Evolutionary conservation across 768 basidiomycete species (phyloP), one percentile per base, ranked within the genome.

Genomic region (Dictyophora rubrovolvata): DNA sequence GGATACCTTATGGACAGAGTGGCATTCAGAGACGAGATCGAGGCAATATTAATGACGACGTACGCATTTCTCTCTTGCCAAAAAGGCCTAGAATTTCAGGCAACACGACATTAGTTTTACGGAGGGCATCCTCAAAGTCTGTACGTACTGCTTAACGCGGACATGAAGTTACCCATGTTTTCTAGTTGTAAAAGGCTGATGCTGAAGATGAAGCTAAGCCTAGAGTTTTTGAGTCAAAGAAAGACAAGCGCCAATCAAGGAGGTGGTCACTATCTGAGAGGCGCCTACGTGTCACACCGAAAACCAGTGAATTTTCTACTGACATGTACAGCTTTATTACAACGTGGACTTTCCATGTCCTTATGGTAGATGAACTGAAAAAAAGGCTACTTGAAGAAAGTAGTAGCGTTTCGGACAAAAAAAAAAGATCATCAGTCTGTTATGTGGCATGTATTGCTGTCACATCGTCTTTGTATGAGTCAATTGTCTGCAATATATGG

Each of bases 51-150:
- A 62, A 66, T 64, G 61, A 65, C 64, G 56, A 76, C 94, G 72
- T 74, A 96, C 94, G 93, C 95, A 99, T 98, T 78, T 99, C 95
- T 84, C 87, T 95, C 82, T 96, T 97, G 75, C 93, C 94, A 68
- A 97, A 93, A 70, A 99, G 81, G 72, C 82, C 82, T 53, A 82
- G 7, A 7, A 7, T 28, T 28, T 28, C 79, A 68, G 97, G 82
- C 51, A 93, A 42, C 2, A 42, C 11, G 10, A 12, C 12, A n/a
- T 14, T n/a, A 42, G 42, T 12, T 9, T 5, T 12, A n/a, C 2
- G n/a, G n/a, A 2, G 42, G n/a, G 42, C 4, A 42, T n/a, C 10
- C n/a, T 42, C n/a, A 42, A 12, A 42, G 11, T 2, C 3, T 42
- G 12, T 42, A 42, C 42, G 42, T 42, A 42, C 42, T 14, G 42